Evolutionary conservation across 2,329 filamentous ascomycete species (phyloP), one percentile per base, ranked within the genome.

Genomic region (Fusarium buharicum): DNA sequence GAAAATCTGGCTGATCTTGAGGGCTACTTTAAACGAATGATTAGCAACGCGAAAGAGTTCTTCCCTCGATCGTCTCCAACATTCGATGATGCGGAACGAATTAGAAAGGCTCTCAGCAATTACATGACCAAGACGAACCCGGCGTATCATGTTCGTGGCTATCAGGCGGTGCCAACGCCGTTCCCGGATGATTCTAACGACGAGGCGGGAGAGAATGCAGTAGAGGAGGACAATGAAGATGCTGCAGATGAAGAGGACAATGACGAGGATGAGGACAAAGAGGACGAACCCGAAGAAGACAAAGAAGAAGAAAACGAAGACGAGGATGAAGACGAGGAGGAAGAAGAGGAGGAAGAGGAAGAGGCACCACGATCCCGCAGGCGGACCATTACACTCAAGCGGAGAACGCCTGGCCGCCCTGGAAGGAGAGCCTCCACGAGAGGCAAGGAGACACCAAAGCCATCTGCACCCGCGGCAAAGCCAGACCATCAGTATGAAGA

Each of bases 61-160:
- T 94, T 94, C 71, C 83, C 88, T 57, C 89, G 89, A 67, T 84
- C 84, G 38, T 92, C 91, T 0, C 79, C 86, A 54, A 82, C 90
- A 33, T 94, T 90, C 72, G 89, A 92, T 38, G 92, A 97, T 78
- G 92, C 93, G 9, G 93, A 97, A 76, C 87, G 92, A 44, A 85
- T 97, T 40, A 85, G 93, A 41, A 97, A 96, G 77, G 89, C 92
- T 4, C 83, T 94, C 36, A 93, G 90, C 74, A 94, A 93, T 70
- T 92, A 88, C 74, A 96, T 96, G 92, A 89, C 88, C 52, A 90
- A 90, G 74, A 84, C 89, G 68, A 96, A 97, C 69, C 92, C 93
- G 13, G 91, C 91, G 14, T 96, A 96, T 75, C 85, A 86, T 61
- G 80, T 82, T 14, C 81, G 84, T 20, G 79, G 79, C 41, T 95